These are phyloP conservation scores for Pseudocercospora musae DNA, from an alignment of 2,329 filamentous ascomycete genomes.

Conservation along the genomic window DNA sequence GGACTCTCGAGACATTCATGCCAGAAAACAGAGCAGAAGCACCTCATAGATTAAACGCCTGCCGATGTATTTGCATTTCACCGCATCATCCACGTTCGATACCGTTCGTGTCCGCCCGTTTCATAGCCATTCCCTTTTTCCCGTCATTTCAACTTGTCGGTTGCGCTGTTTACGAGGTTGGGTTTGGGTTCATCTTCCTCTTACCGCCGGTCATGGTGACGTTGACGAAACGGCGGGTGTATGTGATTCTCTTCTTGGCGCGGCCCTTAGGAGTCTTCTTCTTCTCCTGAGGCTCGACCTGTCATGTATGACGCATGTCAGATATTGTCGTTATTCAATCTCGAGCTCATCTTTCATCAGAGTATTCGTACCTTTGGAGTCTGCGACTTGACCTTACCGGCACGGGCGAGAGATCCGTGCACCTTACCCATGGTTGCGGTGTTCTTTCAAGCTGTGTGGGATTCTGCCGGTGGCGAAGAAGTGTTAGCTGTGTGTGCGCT, in stretches of 20 bases:
- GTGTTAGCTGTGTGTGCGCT: constrained; percentile 13
- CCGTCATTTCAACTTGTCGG: constrained; percentile 5
- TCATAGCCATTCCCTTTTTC: constrained; percentile 1
- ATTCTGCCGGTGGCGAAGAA: constrained; percentile 24
- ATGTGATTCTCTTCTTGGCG: constrained; percentile 93
- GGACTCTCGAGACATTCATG: constrained; percentile 22
- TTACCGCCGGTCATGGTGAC: constrained; percentile 96
- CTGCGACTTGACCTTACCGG: constrained; percentile 97
- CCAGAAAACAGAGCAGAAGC: constrained; percentile 5
- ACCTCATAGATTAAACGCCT: constrained; percentile 13
- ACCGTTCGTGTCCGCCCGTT: constrained; percentile 1
- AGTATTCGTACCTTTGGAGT: constrained; percentile 72
- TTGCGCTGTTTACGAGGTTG: constrained; percentile 56
- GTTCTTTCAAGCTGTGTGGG: constrained; percentile 18
- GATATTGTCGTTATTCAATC: constrained; percentile 1
- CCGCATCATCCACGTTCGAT: constrained; percentile 5
- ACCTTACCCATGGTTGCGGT: constrained; percentile 81
- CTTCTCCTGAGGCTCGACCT: constrained; percentile 93
- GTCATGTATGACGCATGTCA: constrained; percentile 22
- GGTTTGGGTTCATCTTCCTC: constrained; percentile 96
- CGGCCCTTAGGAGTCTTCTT: constrained; percentile 95
- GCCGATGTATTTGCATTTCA: constrained; percentile 5
- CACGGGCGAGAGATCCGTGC: constrained; percentile 91
- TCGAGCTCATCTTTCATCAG: neutral
- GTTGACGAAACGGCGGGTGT: constrained; percentile 98